phyloP scores from a whole-genome alignment of 2,329 filamentous ascomycete genomes.

The Plectosphaerella sp. region DNA sequence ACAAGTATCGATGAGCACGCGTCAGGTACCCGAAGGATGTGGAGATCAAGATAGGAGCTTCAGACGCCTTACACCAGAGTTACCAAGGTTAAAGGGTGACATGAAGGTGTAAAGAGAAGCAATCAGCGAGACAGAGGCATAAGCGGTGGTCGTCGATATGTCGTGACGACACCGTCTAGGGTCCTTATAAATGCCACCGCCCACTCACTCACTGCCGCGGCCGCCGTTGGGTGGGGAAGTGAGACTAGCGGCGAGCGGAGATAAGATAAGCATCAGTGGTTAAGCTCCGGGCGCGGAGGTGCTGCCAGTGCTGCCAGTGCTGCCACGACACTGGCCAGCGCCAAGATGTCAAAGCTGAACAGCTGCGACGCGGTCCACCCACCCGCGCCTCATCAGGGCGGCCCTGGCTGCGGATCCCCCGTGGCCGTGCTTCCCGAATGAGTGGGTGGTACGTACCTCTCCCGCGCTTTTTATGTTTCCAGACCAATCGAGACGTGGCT shows the following conservation, averaged over 20 bases:
- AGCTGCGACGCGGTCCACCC: background rate
- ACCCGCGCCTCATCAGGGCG: background rate
- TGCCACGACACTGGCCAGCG: background rate
- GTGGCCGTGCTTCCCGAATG: background rate
- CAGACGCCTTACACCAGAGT: too few relatives aligned
- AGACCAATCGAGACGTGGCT: slow-evolving; percentile 2
- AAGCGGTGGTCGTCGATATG: too few relatives aligned
- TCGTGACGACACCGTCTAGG: too few relatives aligned
- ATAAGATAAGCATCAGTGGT: background rate
- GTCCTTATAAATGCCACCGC: too few relatives aligned
- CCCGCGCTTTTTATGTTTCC: background rate
- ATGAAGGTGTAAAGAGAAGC: too few relatives aligned
- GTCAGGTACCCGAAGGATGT: too few relatives aligned
- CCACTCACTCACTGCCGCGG: too few relatives aligned
- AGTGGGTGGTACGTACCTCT: background rate
- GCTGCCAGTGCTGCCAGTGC: background rate
- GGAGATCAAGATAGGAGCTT: too few relatives aligned
- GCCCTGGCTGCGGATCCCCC: background rate
- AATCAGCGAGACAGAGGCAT: too few relatives aligned
- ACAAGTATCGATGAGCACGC: too few relatives aligned
- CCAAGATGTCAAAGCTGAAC: background rate
- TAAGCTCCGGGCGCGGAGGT: background rate
- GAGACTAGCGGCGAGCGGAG: background rate
- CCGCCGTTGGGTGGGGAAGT: too few relatives aligned
- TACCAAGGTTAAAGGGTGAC: too few relatives aligned